Percentiles rank a stretch among this genome's conserved stretches.
Evolutionary conservation across 106 monocot species (phyloP).

Genomic region (Allium cepa): DNA sequence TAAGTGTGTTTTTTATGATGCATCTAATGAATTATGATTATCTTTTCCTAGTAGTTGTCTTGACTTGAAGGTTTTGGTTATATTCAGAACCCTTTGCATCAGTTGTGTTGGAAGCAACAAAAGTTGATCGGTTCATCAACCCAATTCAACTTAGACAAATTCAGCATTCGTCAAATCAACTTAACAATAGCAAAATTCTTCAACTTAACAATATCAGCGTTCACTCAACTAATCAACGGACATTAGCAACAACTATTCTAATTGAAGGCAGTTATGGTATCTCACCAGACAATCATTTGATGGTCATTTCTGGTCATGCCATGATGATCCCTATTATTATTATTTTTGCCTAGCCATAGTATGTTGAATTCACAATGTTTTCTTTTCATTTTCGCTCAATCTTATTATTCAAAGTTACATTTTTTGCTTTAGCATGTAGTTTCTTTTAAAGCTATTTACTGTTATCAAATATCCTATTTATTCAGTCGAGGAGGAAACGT

Average conservation of each 20-base stretch:
- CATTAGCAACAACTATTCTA: slow-evolving; percentile 46
- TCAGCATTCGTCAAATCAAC: slow-evolving; percentile 80
- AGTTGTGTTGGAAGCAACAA: slow-evolving; percentile 81
- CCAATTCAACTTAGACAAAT: slow-evolving; percentile 61
- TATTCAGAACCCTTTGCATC: slow-evolving; percentile 78
- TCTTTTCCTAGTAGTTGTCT: too few species aligned
- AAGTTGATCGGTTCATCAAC: slow-evolving; percentile 72
- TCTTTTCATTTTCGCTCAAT: neutral
- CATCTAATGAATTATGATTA: too few species aligned
- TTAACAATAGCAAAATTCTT: slow-evolving; percentile 61
- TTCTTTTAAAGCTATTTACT: neutral
- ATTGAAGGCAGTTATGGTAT: slow-evolving; percentile 58
- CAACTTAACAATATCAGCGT: slow-evolving; percentile 86
- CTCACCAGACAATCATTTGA: slow-evolving; percentile 36
- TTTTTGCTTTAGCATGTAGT: neutral
- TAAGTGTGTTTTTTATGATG: too few species aligned
- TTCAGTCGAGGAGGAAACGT: slow-evolving; percentile 74
- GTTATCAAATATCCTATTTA: neutral
- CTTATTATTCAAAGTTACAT: neutral
- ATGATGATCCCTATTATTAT: slow-evolving; percentile 14
- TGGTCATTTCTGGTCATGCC: slow-evolving; percentile 19
- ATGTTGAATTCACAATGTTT: too few species aligned
- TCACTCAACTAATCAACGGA: slow-evolving; percentile 79
- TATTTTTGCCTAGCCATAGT: neutral
- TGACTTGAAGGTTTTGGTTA: slow-evolving; percentile 73